A percentile compares a stretch with the other conserved stretches of the same genome.
phyloP scores from a whole-genome alignment of 169 alveolate genomes.

The Plasmodium ovale region DNA sequence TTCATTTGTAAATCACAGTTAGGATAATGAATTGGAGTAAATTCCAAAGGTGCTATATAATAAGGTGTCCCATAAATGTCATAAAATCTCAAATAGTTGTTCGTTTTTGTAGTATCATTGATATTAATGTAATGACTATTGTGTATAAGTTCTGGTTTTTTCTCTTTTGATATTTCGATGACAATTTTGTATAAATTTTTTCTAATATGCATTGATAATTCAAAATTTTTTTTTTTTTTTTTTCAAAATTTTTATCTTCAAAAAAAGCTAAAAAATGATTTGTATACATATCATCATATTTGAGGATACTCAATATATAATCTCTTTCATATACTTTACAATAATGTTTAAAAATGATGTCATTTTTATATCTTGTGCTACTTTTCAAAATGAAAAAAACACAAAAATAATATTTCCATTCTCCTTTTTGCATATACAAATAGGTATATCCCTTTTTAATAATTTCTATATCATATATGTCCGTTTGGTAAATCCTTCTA shows the following conservation, averaged over 20 bases:
- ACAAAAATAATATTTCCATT: constrained; percentile 44
- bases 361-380: constrained; percentile 7
- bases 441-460: constrained; percentile 26
- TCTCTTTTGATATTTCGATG: constrained; percentile 15
- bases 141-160: not conserved
- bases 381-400: constrained; percentile 18
- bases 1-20: not conserved
- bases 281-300: constrained; percentile 2
- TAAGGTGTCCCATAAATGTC: constrained; percentile 10
- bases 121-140: not conserved
- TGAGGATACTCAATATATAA: not conserved
- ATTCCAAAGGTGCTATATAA: constrained; percentile 28
- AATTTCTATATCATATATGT: constrained; percentile 38
- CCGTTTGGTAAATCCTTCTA: constrained; percentile 30
- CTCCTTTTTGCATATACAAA: not conserved
- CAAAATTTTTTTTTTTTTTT: not conserved
- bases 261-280: constrained; percentile 39
- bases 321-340: constrained; percentile 46
- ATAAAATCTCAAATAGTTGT: constrained; percentile 1
- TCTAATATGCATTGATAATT: constrained; percentile 12
- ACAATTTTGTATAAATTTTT: constrained; percentile 35
- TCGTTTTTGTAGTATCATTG: not conserved
- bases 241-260: constrained; percentile 4
- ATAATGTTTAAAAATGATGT: constrained; percentile 30
- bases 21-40: no score